Base-by-base conservation (phyloP, 345 rosid genomes). In the Dipteronia sinensis region DNA sequence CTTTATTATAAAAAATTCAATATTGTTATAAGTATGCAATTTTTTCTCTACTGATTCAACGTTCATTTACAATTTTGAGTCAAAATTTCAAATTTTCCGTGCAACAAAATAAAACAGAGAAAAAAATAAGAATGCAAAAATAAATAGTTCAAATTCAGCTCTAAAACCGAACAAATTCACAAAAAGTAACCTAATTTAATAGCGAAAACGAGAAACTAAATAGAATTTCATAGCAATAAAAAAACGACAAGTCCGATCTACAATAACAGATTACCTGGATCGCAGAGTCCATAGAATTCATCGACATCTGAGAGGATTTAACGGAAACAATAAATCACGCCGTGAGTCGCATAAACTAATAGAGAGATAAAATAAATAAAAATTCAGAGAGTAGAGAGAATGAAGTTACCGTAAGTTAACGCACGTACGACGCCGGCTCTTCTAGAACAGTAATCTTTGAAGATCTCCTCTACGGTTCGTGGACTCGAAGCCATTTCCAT, bases 381-480 rank as follows among this genome's bases (percentile, higher is more conserved):
- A 4, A 34, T 55, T 6, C 2, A 3, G 23, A 49, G 23, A 64
- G 64, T 29, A 12, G 66, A 51, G 49, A 46, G 22, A 49, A 29
- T 34, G 51, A 67, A 42, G 11, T 7, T 68, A 94, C 99, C 99
- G 78, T 73, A 75, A 76, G 94, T 93, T 73, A 97, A 91, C 84
- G 99, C 99, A 80, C 97, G 97, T 73, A 94, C 89, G 72, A 97
- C 90, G 75, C 87, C 97, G 25, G 91, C 16, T 80, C 98, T 92
- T 61, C 98, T 90, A 78, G 94, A 83, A 63, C 71, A 76, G 86
- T 82, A 94, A 87, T 96, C 99, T 82, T 90, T 92, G 85, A 89
- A 91, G 94, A 96, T 96, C 87, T 92, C 98, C 82, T 96, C 98
- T 0, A 96, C 99, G 77, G 93, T 86, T 80, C 98, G 98, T 76